These are phyloP conservation scores for Anthostomella pinea DNA, from an alignment of 2,329 filamentous ascomycete species.

Conservation along the genomic window DNA sequence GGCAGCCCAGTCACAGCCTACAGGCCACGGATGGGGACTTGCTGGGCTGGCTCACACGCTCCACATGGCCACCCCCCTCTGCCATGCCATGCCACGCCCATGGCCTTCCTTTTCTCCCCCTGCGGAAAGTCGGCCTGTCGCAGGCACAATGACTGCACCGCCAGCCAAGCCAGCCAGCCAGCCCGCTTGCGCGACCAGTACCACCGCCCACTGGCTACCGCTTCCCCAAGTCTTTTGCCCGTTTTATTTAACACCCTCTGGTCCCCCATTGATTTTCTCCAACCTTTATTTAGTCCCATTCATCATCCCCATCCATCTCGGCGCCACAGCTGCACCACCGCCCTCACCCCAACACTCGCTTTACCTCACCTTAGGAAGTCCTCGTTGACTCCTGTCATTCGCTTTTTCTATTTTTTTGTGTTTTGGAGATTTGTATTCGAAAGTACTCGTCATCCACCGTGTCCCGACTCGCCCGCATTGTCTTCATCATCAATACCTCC, in stretches of 20 bases:
- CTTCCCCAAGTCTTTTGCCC: slow-evolving; percentile 13
- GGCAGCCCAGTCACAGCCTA: not conserved
- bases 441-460: slow-evolving; percentile 32
- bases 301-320: slow-evolving; percentile 35
- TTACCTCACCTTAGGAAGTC: slow-evolving; percentile 60
- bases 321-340: slow-evolving; percentile 38
- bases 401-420: slow-evolving; percentile 57
- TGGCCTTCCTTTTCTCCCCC: slow-evolving; percentile 10
- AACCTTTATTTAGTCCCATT: slow-evolving; percentile 31
- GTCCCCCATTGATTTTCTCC: slow-evolving; percentile 31
- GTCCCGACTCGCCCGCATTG: slow-evolving; percentile 22
- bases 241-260: slow-evolving; percentile 32
- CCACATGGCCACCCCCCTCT: slow-evolving; percentile 3
- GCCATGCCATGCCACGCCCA: not conserved
- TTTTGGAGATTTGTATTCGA: slow-evolving; percentile 39
- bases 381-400: slow-evolving; percentile 74
- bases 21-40: not conserved
- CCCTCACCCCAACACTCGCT: slow-evolving; percentile 49
- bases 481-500: slow-evolving; percentile 16
- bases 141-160: slow-evolving; percentile 14
- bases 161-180: slow-evolving; percentile 1
- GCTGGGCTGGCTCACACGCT: slow-evolving; percentile 4
- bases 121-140: slow-evolving; percentile 20
- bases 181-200: slow-evolving; percentile 9
- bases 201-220: slow-evolving; percentile 3